Evolutionary conservation across 176 grass and related monocot genomes (phyloP), one percentile per base, ranked within the genome.

Genomic region (Oryza punctata): DNA sequence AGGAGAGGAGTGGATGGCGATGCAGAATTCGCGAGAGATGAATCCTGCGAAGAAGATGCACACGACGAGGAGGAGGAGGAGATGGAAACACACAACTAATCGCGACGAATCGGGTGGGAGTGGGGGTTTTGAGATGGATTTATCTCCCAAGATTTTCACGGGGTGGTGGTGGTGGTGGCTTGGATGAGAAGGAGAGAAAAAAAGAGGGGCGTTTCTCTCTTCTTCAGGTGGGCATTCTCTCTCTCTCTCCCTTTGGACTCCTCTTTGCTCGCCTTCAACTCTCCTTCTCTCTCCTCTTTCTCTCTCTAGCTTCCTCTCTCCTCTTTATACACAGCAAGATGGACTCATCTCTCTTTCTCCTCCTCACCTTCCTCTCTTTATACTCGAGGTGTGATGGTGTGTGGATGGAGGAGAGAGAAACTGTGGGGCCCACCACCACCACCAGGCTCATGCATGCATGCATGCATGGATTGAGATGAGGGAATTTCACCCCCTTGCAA

Each of bases 361-460:
- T 7, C 2, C 61, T 32, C 21, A 21, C 63, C 29, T 26, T 54
- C 49, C 16, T 5, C 14, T 63, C 4, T 63, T 77, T 72, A 28
- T 50, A 63, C 3, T 41, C 40, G 40, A 41, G 9, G 40, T 41
- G 40, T 41, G 40, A 40, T 40, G 38, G 32, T 33, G 32, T 35
- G 40, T 47, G 50, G 7, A 60, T 60, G 54, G 54, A 23, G 0
- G 18, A 19, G 18, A 57, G 18, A 57, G 15, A 19, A 2, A 21
- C 1, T 21, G 18, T 21, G n/a, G 57, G 57, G 14, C 41, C 50
- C 2, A 30, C 57, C 78, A 40, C 57, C 78, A 80, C 61, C 78
- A 40, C 57, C 78, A 80, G 47, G 12, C 47, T 50, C 47, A 80
- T 79, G 12, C 47, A 76, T 74, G 60, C 85, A 92, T 84, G 86